Percentiles rank a stretch among this genome's conserved stretches.
phyloP scores from a whole-genome alignment of 805 yeast species.

The Metschnikowia aberdeeniae region DNA sequence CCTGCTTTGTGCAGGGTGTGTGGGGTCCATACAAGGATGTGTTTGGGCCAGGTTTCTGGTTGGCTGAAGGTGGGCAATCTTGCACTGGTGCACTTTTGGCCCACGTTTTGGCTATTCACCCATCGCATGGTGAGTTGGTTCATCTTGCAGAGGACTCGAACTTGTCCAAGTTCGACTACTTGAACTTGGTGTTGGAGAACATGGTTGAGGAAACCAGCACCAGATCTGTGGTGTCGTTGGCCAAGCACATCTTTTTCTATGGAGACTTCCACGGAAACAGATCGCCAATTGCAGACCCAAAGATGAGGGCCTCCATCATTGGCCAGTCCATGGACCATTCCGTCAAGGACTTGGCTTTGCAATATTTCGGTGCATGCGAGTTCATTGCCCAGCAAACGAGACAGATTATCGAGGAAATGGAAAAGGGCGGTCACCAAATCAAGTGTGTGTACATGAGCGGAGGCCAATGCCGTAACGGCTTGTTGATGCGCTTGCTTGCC shows the following conservation, averaged over 20 bases:
- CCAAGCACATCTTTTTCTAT: constrained; percentile 83
- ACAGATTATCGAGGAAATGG: constrained; percentile 87
- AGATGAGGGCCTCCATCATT: constrained; percentile 86
- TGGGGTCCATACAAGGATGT: constrained; percentile 99
- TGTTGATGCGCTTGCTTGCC: constrained; percentile 84
- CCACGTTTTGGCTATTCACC: constrained; percentile 83
- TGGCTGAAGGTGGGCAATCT: constrained; percentile 99
- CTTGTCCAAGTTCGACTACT: constrained; percentile 73
- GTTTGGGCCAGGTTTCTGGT: constrained; percentile 85
- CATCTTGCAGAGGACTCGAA: constrained; percentile 64
- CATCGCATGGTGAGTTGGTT: constrained; percentile 73
- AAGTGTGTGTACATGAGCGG: constrained; percentile 85
- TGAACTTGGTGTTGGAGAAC: constrained; percentile 71
- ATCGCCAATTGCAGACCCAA: constrained; percentile 95
- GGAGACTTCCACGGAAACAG: constrained; percentile 97
- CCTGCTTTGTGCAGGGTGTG: constrained; percentile 90
- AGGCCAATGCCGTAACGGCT: constrained; percentile 92
- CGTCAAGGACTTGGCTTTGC: constrained; percentile 76
- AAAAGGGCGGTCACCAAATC: constrained; percentile 71
- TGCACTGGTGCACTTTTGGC: constrained; percentile 94
- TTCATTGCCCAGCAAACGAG: constrained; percentile 97
- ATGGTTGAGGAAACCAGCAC: constrained; percentile 53
- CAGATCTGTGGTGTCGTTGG: constrained; percentile 74
- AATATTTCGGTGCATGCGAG: constrained; percentile 91
- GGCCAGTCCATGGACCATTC: constrained; percentile 92